Evolutionary conservation across 805 yeast species (phyloP).

Genomic region (Phaffomyces opuntiae): DNA sequence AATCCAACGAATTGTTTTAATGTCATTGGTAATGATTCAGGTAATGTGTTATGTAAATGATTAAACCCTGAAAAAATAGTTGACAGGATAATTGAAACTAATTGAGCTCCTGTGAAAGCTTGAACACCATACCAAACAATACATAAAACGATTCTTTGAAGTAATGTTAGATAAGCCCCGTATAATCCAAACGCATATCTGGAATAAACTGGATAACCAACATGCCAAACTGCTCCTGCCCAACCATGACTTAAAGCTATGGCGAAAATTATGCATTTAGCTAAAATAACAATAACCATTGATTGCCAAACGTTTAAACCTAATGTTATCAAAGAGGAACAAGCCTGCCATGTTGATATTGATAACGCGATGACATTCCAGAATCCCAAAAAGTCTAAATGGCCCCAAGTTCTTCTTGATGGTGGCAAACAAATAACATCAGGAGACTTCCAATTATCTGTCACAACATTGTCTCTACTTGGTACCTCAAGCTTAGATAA

Average conservation of each 20-base stretch:
- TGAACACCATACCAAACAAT: constrained; percentile 42
- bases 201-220: constrained; percentile 40
- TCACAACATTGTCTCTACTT: constrained; percentile 15
- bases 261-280: constrained; percentile 32
- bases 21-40: constrained; percentile 32
- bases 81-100: constrained; percentile 32
- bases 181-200: constrained; percentile 40
- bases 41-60: constrained; percentile 33
- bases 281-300: constrained; percentile 37
- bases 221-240: constrained; percentile 42
- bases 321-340: constrained; percentile 33
- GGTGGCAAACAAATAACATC: constrained; percentile 42
- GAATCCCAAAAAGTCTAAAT: constrained; percentile 33
- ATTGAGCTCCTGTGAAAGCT: constrained; percentile 39
- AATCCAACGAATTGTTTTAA: constrained; percentile 35
- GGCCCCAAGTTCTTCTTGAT: constrained; percentile 39
- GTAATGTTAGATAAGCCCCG: constrained; percentile 38
- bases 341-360: constrained; percentile 36
- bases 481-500: constrained; percentile 13
- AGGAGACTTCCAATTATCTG: constrained; percentile 27
- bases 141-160: constrained; percentile 36
- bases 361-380: constrained; percentile 36
- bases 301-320: constrained; percentile 39
- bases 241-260: constrained; percentile 38
- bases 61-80: constrained; percentile 32